Base-by-base conservation (phyloP, 208 protist species). In the Trypanosoma mega region DNA sequence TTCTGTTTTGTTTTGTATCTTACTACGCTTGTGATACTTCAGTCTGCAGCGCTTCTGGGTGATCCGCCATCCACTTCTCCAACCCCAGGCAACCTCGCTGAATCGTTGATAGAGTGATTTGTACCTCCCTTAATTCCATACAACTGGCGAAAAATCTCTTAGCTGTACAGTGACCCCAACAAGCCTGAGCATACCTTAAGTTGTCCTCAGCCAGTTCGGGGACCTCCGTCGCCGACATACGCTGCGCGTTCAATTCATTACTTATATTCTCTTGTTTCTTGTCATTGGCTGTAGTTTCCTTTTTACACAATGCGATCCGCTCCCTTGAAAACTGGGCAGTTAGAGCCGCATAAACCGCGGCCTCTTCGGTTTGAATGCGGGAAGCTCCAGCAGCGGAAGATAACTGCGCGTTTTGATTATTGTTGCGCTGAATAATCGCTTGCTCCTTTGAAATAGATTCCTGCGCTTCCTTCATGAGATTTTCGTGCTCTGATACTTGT, bases 91-190 rank as follows among this genome's bases (percentile, higher is more conserved):
- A 85, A 31, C 75, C 78, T 33, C 57, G 53, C 16, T 45, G 37
- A 30, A 73, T 45, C 24, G 49, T 68, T 9, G 80, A 48, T 26
- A 86, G 16, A 39, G 36, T 47, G 39, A 83, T 46, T 58, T 91
- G 78, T 9, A 68, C 45, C 70, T 94, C 83, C 14, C 75, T 74
- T 43, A 90, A 63, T 71, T 94, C 80, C 68, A 91, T 80, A 56
- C 61, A 80, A 30, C 48, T 62, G n/a, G 87, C 70, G 64, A 91
- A 90, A 49, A 89, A 87, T 51, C 74, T 74, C 70, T 94, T 86
- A 26, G 73, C 80, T 14, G 70, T 72, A 34, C 66, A 83, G 67
- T 94, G 83, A 18, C 53, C 57, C 84, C 87, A 94, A 24, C 75
- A 72, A 8, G 82, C 50, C 9, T 79, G 61, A 14, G 81, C 80